Evolutionary conservation across 441 rosid genomes (phyloP), one percentile per base, ranked within the genome.

Genomic region (Cnidoscolus chayamansa): DNA sequence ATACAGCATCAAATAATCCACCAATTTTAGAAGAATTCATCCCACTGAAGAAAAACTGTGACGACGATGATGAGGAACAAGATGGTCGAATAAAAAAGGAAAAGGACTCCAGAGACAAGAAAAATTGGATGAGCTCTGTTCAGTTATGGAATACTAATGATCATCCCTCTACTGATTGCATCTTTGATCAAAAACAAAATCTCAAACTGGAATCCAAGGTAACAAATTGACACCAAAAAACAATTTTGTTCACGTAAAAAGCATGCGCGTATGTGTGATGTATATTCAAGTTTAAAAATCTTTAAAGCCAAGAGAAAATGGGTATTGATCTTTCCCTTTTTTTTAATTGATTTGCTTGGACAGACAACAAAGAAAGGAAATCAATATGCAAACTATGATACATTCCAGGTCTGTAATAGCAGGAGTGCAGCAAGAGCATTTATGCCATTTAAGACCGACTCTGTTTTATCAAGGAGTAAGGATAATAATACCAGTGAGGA

Each of bases 1-100:
- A 81, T 50, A 69, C 67, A 31, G 78, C 82, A 60, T 79, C 81
- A 54, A 76, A 78, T 19, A 76, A 76, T 68, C 78, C 75, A 77
- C 98, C 96, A n/a, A 88, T 91, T 12, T 82, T 90, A 30, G 95
- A 89, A 77, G 91, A 89, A 80, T 88, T 91, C 79, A 91, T 93
- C 64, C 93, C 97, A 31, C 69, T 91, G 81, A 83, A 85, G 83
- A 81, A 81, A 56, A 75, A 51, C 54, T 82, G 68, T 50, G 79
- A 76, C 47, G 75, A 65, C 0, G 65, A 66, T 16, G 78, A 76
- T 15, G 77, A 68, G 13, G 83, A 75, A 25, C 49, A 68, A 25
- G 66, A 67, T 19, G 77, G 76, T 51, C 59, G 55, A 59, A 73
- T 35, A 7, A 75, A 74, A 73, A 77, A 66, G 11, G 91, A 88